phyloP scores from a whole-genome alignment of 257 asterid species.

The Forsythia suspensa region DNA sequence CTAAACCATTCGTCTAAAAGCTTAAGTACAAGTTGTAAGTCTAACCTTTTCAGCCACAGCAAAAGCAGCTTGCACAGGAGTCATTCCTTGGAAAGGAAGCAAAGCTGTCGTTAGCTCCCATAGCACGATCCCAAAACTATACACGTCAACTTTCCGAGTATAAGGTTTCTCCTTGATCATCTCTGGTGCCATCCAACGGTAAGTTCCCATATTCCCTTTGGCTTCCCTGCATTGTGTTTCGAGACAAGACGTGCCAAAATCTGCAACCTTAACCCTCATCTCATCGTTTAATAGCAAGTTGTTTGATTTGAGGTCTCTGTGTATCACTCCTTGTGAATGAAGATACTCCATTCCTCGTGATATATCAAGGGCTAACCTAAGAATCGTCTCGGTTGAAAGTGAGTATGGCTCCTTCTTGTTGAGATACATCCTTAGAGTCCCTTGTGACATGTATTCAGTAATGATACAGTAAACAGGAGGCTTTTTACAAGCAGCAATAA shows the following conservation, averaged over 20 bases:
- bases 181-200: slow-evolving; percentile 99
- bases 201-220: slow-evolving; percentile 74
- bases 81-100: slow-evolving; percentile 83
- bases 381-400: slow-evolving; percentile 53
- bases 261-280: slow-evolving; percentile 82
- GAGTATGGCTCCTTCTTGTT: slow-evolving; percentile 81
- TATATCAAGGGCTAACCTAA: slow-evolving; percentile 75
- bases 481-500: slow-evolving; percentile 70
- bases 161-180: slow-evolving; percentile 69
- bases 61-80: slow-evolving; percentile 90
- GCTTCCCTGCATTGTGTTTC: slow-evolving; percentile 61
- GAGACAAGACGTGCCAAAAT: slow-evolving; percentile 81
- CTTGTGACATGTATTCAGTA: slow-evolving; percentile 85
- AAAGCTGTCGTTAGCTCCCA: slow-evolving; percentile 80
- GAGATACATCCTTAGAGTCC: slow-evolving; percentile 73
- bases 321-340: slow-evolving; percentile 86
- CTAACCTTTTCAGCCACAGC: slow-evolving; percentile 77
- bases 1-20: not conserved
- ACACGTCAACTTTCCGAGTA: slow-evolving; percentile 79
- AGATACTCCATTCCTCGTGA: slow-evolving; percentile 84
- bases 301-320: slow-evolving; percentile 86
- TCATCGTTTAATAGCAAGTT: slow-evolving; percentile 72
- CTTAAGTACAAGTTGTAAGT: not conserved
- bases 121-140: slow-evolving; percentile 80
- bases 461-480: slow-evolving; percentile 81